These are phyloP conservation scores for Chenopodium suecicum DNA, from an alignment of 148 eudicot species.

Conservation along the genomic window DNA sequence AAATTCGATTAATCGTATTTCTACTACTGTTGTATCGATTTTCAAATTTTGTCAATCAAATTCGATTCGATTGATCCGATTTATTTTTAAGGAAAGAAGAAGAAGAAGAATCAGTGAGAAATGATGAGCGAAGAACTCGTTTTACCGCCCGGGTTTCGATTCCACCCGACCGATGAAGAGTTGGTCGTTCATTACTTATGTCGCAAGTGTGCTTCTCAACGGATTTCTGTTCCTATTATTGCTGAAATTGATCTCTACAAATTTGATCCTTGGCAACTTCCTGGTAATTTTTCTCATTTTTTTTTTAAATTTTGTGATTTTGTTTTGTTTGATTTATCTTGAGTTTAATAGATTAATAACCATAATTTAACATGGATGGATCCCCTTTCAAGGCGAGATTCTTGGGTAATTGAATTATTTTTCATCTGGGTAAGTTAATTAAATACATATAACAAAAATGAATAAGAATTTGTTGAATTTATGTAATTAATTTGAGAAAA, in stretches of 20 bases:
- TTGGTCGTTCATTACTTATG: conserved; percentile 56
- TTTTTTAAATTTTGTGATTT: background rate
- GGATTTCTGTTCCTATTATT: conserved; percentile 50
- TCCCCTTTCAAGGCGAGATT: background rate
- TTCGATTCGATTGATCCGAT: too few species aligned
- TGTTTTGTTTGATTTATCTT: too few species aligned
- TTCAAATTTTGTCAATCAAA: too few species aligned
- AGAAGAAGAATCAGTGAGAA: background rate
- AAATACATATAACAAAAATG: background rate
- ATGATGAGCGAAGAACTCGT: conserved; percentile 29
- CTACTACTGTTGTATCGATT: too few species aligned
- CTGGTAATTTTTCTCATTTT: conserved; percentile 34
- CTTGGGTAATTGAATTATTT: background rate
- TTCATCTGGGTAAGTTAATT: background rate
- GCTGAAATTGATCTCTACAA: conserved; percentile 67
- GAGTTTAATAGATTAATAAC: too few species aligned
- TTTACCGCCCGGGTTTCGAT: conserved; percentile 57
- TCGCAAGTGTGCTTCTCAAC: conserved; percentile 45
- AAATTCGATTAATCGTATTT: too few species aligned
- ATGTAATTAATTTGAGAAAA: too few species aligned
- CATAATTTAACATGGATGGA: background rate
- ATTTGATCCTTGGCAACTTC: conserved; percentile 68
- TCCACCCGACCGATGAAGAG: conserved; percentile 70
- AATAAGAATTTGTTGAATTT: too few species aligned
- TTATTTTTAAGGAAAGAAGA: background rate